Percentiles rank a stretch among this genome's conserved stretches.
Conservation (phyloP, 1,139 yeast genomes). For the Arxiozyma heterogenica region DNA sequence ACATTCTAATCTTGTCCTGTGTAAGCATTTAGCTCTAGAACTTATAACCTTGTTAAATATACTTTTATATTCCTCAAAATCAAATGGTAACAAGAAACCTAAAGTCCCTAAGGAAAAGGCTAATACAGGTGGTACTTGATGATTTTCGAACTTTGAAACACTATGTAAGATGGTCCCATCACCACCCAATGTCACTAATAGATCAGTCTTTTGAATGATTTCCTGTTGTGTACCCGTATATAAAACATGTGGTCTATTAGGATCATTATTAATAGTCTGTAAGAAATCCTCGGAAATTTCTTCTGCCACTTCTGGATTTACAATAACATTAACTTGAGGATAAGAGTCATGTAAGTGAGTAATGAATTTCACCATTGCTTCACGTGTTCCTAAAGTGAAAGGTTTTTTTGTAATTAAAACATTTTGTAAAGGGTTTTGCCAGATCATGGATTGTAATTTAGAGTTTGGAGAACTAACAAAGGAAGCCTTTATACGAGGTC, state of each 20-base stretch:
- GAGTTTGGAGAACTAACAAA: slow-evolving; percentile 39
- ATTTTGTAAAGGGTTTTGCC: slow-evolving; percentile 53
- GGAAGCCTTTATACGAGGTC: slow-evolving; percentile 30
- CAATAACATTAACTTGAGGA: slow-evolving; percentile 65
- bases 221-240: slow-evolving; percentile 54
- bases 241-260: slow-evolving; percentile 30
- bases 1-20: slow-evolving; percentile 70
- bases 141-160: slow-evolving; percentile 53
- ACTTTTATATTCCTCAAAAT: slow-evolving; percentile 49
- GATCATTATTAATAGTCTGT: slow-evolving; percentile 25
- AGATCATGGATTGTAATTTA: slow-evolving; percentile 41
- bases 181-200: slow-evolving; percentile 83
- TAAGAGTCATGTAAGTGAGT: slow-evolving; percentile 45
- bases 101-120: slow-evolving; percentile 87
- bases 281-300: slow-evolving; percentile 47
- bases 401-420: slow-evolving; percentile 80
- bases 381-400: slow-evolving; percentile 55
- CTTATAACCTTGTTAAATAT: slow-evolving; percentile 60
- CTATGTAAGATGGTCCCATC: slow-evolving; percentile 89
- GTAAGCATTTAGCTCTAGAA: slow-evolving; percentile 60
- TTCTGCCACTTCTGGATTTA: slow-evolving; percentile 67
- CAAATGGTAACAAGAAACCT: slow-evolving; percentile 85
- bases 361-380: slow-evolving; percentile 59
- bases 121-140: slow-evolving; percentile 74
- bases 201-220: slow-evolving; percentile 50